Conservation (phyloP, 208 protist species). For the Leishmania major region DNA sequence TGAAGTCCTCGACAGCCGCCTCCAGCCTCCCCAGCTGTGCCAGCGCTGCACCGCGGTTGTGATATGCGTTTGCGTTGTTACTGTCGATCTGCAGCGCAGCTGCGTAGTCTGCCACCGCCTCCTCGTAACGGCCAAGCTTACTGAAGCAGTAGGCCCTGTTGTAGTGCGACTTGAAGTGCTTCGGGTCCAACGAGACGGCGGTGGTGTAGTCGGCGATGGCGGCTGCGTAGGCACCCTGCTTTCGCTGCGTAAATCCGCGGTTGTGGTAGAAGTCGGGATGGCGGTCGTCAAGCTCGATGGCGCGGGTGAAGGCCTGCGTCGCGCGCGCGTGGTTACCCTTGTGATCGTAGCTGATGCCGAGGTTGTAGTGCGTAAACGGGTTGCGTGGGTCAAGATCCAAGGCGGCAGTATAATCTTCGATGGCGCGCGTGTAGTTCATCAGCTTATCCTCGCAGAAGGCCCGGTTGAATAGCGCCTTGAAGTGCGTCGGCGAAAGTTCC, state of each 20-base stretch:
- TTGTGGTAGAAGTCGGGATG: constrained; percentile 87
- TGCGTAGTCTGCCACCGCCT: constrained; percentile 78
- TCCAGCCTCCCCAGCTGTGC: constrained; percentile 67
- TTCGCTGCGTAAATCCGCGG: constrained; percentile 73
- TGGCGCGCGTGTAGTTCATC: constrained; percentile 58
- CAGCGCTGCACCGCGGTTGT: constrained; percentile 83
- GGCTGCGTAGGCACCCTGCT: constrained; percentile 56
- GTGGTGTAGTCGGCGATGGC: constrained; percentile 86
- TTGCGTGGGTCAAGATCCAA: constrained; percentile 73
- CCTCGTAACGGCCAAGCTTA: constrained; percentile 61
- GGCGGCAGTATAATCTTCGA: constrained; percentile 79
- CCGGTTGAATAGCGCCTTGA: constrained; percentile 91
- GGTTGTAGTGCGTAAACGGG: constrained; percentile 90
- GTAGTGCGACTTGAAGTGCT: constrained; percentile 93
- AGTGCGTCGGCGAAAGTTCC: constrained; percentile 67
- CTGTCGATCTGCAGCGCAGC: constrained; percentile 73
- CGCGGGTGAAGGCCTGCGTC: constrained; percentile 63
- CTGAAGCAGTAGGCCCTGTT: constrained; percentile 93
- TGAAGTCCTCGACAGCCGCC: constrained; percentile 85
- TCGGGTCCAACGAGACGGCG: constrained; percentile 64
- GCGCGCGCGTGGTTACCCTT: constrained; percentile 56
- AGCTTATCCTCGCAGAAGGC: constrained; percentile 83
- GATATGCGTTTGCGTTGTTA: constrained; percentile 74
- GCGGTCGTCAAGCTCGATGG: constrained; percentile 64
- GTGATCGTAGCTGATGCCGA: constrained; percentile 86